Conservation (phyloP, 495 filamentous ascomycete genomes). For the Penicillium maclennaniae region DNA sequence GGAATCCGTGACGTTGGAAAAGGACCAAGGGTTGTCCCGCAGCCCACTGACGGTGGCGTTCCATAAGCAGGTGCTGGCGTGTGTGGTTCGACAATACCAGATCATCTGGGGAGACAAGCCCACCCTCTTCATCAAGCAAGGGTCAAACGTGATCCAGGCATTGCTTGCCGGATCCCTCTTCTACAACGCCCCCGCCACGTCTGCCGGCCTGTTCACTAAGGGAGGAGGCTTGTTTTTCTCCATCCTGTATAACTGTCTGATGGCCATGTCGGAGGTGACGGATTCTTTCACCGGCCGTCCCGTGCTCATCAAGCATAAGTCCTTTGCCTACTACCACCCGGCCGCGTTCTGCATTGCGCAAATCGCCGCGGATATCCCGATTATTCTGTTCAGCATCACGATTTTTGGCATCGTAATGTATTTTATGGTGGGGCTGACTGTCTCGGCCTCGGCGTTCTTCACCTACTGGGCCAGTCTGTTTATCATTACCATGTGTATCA, state of each 20-base stretch:
- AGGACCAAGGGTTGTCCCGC: conserved; percentile 18
- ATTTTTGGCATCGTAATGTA: conserved; percentile 65
- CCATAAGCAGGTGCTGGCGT: conserved; percentile 54
- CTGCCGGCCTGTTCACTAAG: conserved; percentile 42
- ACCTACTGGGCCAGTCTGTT: conserved; percentile 40
- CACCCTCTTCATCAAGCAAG: conserved; percentile 52
- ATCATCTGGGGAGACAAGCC: conserved; percentile 54
- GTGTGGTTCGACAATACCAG: conserved; percentile 47
- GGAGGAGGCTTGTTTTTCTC: conserved; percentile 59
- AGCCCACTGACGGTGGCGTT: too few relatives aligned
- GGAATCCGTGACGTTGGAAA: conserved; percentile 34
- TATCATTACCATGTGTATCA: conserved; percentile 33
- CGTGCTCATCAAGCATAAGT: conserved; percentile 67
- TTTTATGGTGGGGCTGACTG: conserved; percentile 56
- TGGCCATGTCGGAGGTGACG: conserved; percentile 64
- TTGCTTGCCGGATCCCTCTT: conserved; percentile 30
- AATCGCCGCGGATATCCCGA: conserved; percentile 60
- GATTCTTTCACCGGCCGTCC: conserved; percentile 62
- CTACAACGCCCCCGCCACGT: conserved; percentile 25
- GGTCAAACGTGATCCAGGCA: conserved; percentile 25
- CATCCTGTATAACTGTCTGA: conserved; percentile 62
- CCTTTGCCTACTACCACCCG: conserved; percentile 66
- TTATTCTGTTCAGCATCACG: conserved; percentile 53
- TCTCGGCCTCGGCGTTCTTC: conserved; percentile 46
- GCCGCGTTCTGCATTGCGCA: conserved; percentile 63